Evolutionary conservation across 169 alveolate species (phyloP).

Genomic region (Cryptosporidium bovis): DNA sequence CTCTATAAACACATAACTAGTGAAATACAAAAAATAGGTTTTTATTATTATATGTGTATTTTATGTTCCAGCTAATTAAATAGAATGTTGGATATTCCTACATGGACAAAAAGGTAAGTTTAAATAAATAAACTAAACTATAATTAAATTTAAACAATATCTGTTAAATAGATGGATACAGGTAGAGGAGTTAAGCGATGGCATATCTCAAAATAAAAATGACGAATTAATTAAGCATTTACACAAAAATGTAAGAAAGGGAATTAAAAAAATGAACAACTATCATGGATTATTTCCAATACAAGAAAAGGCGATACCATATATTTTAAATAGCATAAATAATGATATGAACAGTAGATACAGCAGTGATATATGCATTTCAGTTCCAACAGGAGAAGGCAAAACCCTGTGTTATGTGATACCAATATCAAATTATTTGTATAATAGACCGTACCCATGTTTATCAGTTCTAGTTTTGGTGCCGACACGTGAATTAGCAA

Average conservation of each 20-base stretch:
- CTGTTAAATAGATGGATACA: slow-evolving; percentile 28
- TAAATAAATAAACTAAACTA: not conserved
- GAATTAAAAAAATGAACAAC: slow-evolving; percentile 32
- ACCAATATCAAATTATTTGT: slow-evolving; percentile 76
- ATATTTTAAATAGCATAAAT: slow-evolving; percentile 31
- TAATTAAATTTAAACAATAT: not conserved
- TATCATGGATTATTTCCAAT: slow-evolving; percentile 49
- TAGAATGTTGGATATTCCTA: slow-evolving; percentile 45
- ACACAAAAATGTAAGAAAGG: slow-evolving; percentile 26
- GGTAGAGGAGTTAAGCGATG: not conserved
- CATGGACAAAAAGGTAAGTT: slow-evolving; percentile 68
- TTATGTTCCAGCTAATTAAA: not conserved
- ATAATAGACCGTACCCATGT: slow-evolving; percentile 58
- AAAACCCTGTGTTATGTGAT: slow-evolving; percentile 79
- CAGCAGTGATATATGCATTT: slow-evolving; percentile 78
- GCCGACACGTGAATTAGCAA: slow-evolving; percentile 93
- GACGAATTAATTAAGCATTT: not conserved
- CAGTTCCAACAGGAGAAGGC: slow-evolving; percentile 81
- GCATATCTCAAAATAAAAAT: not conserved
- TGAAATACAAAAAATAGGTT: too few species aligned
- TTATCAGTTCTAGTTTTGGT: slow-evolving; percentile 86
- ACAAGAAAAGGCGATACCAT: slow-evolving; percentile 53
- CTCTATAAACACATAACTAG: too few species aligned
- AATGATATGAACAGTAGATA: slow-evolving; percentile 17
- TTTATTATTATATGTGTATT: too few species aligned